Conservation (phyloP, 805 yeast genomes). For the Schwanniomyces yamadae region DNA sequence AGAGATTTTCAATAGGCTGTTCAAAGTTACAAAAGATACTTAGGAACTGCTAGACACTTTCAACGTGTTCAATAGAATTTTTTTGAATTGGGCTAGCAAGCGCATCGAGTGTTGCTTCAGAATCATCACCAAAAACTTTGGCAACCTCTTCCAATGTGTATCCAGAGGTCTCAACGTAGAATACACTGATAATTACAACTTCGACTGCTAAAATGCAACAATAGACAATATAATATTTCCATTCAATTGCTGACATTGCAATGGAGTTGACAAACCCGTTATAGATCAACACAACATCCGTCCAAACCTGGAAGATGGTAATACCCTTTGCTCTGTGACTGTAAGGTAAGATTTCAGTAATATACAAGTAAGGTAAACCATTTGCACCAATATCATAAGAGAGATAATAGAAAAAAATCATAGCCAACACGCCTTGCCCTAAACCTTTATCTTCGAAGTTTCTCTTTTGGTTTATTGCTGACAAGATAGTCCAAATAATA, state of each 20-base stretch:
- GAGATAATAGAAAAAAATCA: slow-evolving; percentile 44
- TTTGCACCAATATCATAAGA: slow-evolving; percentile 27
- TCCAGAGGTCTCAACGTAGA: slow-evolving; percentile 31
- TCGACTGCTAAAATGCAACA: slow-evolving; percentile 27
- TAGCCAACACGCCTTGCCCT: slow-evolving; percentile 48
- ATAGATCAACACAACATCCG: slow-evolving; percentile 14
- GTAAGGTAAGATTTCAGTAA: slow-evolving; percentile 33
- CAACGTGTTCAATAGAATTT: neutral
- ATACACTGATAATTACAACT: slow-evolving; percentile 21
- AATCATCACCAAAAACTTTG: slow-evolving; percentile 24
- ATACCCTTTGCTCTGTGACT: slow-evolving; percentile 32
- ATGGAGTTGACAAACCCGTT: slow-evolving; percentile 19
- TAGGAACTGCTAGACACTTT: neutral
- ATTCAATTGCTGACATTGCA: slow-evolving; percentile 32
- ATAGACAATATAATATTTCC: slow-evolving; percentile 36
- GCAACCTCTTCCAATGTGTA: slow-evolving; percentile 35
- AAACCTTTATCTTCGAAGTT: slow-evolving; percentile 38
- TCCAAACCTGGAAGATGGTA: slow-evolving; percentile 19
- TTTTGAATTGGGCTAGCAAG: neutral
- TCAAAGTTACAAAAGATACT: too few species aligned
- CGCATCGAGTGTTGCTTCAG: neutral
- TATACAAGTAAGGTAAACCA: slow-evolving; percentile 30
- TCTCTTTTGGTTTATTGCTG: slow-evolving; percentile 46
- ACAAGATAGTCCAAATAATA: slow-evolving; percentile 25
- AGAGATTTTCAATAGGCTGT: too few species aligned